Evolutionary conservation across 1,284 basidiomycete species (phyloP).

Genomic region (Agroathelia rolfsii): DNA sequence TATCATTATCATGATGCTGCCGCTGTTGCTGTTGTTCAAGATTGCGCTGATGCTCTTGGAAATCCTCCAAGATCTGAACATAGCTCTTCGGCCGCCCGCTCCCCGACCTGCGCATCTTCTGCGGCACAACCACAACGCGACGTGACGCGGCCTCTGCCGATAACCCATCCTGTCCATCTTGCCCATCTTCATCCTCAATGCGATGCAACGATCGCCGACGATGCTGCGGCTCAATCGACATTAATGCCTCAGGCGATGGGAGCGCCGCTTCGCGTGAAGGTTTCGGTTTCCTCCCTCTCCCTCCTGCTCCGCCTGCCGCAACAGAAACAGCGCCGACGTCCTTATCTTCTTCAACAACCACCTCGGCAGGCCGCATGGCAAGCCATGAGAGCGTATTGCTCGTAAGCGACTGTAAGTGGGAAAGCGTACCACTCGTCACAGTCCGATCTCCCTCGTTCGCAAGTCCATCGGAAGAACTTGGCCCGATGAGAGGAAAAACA

Average conservation of each 20-base stretch:
- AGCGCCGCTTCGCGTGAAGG: background rate
- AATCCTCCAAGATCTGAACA: conserved; percentile 55
- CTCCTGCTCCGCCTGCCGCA: background rate
- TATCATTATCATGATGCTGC: too few species aligned
- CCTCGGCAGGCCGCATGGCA: conserved; percentile 35
- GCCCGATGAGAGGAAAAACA: conserved; percentile 63
- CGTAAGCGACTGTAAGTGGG: conserved; percentile 34
- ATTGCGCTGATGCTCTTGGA: conserved; percentile 30
- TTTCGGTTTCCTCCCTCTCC: conserved; percentile 9
- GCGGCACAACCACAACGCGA: conserved; percentile 16
- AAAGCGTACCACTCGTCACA: conserved; percentile 29
- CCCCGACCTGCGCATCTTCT: conserved; percentile 26
- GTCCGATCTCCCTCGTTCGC: too few species aligned
- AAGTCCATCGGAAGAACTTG: too few species aligned
- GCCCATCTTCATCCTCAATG: conserved; percentile 14
- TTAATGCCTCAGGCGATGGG: conserved; percentile 21
- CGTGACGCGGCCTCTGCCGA: conserved; percentile 12
- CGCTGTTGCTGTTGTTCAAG: too few species aligned
- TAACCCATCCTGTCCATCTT: conserved; percentile 8
- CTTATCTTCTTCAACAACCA: conserved; percentile 1
- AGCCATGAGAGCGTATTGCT: conserved; percentile 32
- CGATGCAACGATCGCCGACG: conserved; percentile 17
- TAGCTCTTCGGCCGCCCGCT: conserved; percentile 48
- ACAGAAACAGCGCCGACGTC: conserved; percentile 7
- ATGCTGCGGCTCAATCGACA: conserved; percentile 29